Conservation (phyloP, 2,329 filamentous ascomycete genomes). For the Fusarium oxysporum region DNA sequence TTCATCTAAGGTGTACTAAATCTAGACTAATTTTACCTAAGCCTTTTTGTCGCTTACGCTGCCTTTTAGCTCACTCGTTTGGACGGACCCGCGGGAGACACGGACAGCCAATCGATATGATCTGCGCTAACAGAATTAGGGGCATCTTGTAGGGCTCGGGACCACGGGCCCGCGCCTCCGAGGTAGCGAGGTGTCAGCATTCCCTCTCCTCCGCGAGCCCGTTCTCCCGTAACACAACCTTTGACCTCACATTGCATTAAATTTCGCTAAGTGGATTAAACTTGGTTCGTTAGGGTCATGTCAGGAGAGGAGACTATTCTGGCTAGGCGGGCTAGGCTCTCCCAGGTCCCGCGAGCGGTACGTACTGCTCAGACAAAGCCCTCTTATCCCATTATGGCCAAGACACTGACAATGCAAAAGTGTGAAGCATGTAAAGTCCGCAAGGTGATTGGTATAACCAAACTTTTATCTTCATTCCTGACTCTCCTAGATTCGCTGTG, state of each 20-base stretch:
- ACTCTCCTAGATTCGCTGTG: constrained; percentile 26
- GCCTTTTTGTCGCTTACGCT: not conserved
- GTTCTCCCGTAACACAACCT: constrained; percentile 2
- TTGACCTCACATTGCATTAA: not conserved
- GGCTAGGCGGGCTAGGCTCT: constrained; percentile 23
- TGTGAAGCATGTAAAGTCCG: constrained; percentile 35
- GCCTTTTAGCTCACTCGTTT: not conserved
- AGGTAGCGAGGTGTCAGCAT: constrained; percentile 26
- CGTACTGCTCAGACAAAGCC: not conserved
- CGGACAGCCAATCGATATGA: constrained; percentile 15
- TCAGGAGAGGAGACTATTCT: constrained; percentile 31
- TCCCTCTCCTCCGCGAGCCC: not conserved
- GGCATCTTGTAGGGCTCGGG: not conserved
- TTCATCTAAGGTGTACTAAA: rapidly evolving
- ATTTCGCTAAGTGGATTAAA: not conserved
- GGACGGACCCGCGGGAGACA: not conserved
- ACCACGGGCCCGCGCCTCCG: constrained; percentile 26
- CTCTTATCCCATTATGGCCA: not conserved
- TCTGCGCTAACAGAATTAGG: not conserved
- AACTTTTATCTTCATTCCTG: rapidly evolving
- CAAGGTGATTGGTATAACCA: constrained; percentile 4
- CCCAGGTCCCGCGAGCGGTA: constrained; percentile 31
- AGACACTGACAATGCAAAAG: constrained; percentile 12
- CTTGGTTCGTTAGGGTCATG: constrained; percentile 1
- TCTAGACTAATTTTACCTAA: rapidly evolving